Percentiles rank a stretch among this genome's conserved stretches.
phyloP scores from a whole-genome alignment of 1,139 yeast species.

The Sugiyamaella sp. region DNA sequence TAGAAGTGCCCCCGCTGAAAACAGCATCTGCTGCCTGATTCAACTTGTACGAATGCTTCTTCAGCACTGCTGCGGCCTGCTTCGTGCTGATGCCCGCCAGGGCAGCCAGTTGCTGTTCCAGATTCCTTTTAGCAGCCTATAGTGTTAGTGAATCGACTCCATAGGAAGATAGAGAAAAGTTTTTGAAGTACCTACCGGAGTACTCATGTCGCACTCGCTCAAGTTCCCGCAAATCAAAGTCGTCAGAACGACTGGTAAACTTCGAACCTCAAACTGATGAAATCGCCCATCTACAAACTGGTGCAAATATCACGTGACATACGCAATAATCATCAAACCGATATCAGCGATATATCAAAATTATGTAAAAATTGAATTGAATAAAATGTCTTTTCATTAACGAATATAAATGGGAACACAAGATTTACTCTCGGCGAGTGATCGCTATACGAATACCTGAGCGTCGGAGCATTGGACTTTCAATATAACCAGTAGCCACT shows the following conservation, averaged over 20 bases:
- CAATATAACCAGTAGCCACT: no score
- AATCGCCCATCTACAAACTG: no score
- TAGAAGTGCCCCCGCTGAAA: slow-evolving; percentile 25
- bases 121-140: slow-evolving; percentile 1
- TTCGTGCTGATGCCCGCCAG: slow-evolving; percentile 24
- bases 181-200: slow-evolving; percentile 3
- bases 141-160: not conserved
- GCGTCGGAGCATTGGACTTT: no score
- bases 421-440: no score
- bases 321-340: not conserved
- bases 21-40: slow-evolving; percentile 32
- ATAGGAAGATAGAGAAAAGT: not conserved
- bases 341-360: not conserved
- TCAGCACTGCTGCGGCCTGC: slow-evolving; percentile 27
- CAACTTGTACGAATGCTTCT: slow-evolving; percentile 28
- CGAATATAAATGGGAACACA: no score
- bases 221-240: not conserved
- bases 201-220: slow-evolving; percentile 4
- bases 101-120: slow-evolving; percentile 23
- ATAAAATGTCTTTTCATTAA: no score
- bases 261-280: no score
- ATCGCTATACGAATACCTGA: no score
- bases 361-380: no score
- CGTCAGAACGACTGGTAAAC: no score
- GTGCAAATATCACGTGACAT: slow-evolving; percentile 6